A percentile compares a stretch with the other conserved stretches of the same genome.
phyloP scores from a whole-genome alignment of 768 basidiomycete genomes.

The Macrolepiota fuliginosa region DNA sequence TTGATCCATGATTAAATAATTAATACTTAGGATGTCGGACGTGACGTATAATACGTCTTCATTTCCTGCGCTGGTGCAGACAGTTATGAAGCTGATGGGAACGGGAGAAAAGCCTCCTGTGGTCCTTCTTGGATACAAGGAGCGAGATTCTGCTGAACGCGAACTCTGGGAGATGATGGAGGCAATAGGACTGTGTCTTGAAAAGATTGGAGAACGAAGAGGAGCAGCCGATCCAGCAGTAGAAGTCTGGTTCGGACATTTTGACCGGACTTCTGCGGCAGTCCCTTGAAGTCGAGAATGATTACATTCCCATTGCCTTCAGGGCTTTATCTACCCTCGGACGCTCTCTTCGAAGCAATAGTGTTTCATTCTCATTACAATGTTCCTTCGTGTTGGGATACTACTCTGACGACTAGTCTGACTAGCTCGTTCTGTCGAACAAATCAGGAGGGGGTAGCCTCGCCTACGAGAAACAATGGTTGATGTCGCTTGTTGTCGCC shows the following conservation, averaged over 20 bases:
- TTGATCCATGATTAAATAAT: background rate
- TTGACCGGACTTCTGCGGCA: background rate
- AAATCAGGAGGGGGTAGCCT: no score
- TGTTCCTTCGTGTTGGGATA: no score
- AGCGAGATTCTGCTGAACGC: slow-evolving; percentile 76
- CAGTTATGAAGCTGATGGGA: slow-evolving; percentile 51
- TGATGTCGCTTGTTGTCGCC: no score
- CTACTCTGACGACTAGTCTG: no score
- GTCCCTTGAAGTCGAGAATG: background rate
- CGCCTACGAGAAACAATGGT: no score
- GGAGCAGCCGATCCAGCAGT: slow-evolving; percentile 66
- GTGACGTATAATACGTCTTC: slow-evolving; percentile 89
- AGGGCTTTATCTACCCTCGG: no score
- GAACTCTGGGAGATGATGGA: slow-evolving; percentile 65
- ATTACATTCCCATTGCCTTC: no score
- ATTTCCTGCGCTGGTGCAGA: slow-evolving; percentile 75
- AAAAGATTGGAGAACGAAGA: slow-evolving; percentile 45
- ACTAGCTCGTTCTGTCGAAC: no score
- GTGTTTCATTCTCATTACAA: no score
- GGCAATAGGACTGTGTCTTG: slow-evolving; percentile 53
- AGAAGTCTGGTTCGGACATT: slow-evolving; percentile 65
- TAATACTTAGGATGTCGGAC: slow-evolving; percentile 75
- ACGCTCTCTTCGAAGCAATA: no score
- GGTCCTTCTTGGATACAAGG: slow-evolving; percentile 82
- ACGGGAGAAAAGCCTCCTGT: slow-evolving; percentile 31